Conservation (phyloP, 352 stramenopile genomes). For the Pythium aphanidermatum region DNA sequence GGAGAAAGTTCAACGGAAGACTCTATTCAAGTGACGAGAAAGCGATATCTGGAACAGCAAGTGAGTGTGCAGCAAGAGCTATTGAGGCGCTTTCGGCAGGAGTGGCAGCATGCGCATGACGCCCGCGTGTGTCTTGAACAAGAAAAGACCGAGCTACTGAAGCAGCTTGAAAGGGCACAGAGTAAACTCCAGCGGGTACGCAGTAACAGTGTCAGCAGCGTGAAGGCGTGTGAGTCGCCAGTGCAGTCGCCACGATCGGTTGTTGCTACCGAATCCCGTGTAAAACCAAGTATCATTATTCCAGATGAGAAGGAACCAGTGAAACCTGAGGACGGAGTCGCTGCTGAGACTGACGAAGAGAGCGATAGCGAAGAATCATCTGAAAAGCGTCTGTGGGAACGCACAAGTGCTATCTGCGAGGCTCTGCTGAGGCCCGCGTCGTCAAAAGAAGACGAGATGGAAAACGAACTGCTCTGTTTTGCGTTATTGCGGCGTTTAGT, state of each 20-base stretch:
- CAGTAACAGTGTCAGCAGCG: slow-evolving; percentile 6
- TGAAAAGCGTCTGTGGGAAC: slow-evolving; percentile 25
- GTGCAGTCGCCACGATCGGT: too few relatives aligned
- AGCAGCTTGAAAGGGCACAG: slow-evolving; percentile 23
- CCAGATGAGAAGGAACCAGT: not conserved
- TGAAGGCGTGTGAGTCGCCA: too few relatives aligned
- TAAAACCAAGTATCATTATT: too few relatives aligned
- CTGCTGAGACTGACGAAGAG: not conserved
- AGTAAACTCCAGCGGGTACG: slow-evolving; percentile 7
- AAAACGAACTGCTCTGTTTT: slow-evolving; percentile 54
- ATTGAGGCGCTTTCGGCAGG: slow-evolving; percentile 35
- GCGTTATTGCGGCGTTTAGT: slow-evolving; percentile 48
- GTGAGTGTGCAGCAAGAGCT: slow-evolving; percentile 41
- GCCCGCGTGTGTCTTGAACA: slow-evolving; percentile 25
- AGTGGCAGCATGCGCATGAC: slow-evolving; percentile 45
- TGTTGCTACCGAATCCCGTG: too few relatives aligned
- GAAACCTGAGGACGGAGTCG: not conserved
- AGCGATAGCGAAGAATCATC: not conserved
- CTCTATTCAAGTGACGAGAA: slow-evolving; percentile 4
- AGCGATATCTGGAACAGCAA: slow-evolving; percentile 46
- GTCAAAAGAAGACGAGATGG: slow-evolving; percentile 30
- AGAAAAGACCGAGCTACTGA: slow-evolving; percentile 36
- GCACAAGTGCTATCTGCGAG: slow-evolving; percentile 33
- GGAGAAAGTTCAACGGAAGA: not conserved
- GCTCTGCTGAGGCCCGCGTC: slow-evolving; percentile 22